phyloP scores from a whole-genome alignment of 2,329 filamentous ascomycete species.

The Apiospora sp. region DNA sequence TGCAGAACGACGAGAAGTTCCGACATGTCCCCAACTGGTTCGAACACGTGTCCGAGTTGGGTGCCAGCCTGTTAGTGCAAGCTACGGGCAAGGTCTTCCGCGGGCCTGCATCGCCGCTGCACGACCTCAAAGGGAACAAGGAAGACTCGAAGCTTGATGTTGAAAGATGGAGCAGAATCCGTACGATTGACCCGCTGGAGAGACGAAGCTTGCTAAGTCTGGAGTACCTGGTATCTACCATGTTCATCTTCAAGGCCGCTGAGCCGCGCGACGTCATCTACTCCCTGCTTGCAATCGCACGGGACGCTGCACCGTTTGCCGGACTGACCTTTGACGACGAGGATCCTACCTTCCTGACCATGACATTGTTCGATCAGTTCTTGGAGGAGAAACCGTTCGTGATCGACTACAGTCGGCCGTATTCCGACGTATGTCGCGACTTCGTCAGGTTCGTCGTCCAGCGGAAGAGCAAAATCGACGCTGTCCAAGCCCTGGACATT shows the following conservation, averaged over 20 bases:
- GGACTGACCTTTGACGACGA: slow-evolving; percentile 3
- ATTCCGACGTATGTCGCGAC: slow-evolving; percentile 43
- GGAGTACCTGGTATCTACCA: neutral
- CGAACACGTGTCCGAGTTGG: slow-evolving; percentile 45
- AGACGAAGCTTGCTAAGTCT: neutral
- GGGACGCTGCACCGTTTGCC: slow-evolving; percentile 39
- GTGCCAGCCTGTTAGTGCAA: slow-evolving; percentile 46
- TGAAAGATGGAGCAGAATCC: neutral
- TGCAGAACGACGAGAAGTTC: slow-evolving; percentile 33
- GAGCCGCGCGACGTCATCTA: slow-evolving; percentile 45
- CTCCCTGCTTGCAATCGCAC: slow-evolving; percentile 44
- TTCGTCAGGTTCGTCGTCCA: slow-evolving; percentile 45
- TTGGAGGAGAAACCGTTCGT: slow-evolving; percentile 38
- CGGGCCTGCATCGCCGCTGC: neutral
- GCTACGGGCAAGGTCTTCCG: slow-evolving; percentile 45
- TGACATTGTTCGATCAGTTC: slow-evolving; percentile 26
- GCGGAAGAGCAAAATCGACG: slow-evolving; percentile 31
- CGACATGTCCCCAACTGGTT: slow-evolving; percentile 41
- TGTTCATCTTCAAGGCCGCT: slow-evolving; percentile 21
- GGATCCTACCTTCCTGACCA: slow-evolving; percentile 26
- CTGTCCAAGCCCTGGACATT: slow-evolving; percentile 24
- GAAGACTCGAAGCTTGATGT: too few species aligned
- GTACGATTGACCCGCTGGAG: neutral
- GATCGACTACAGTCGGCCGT: slow-evolving; percentile 43
- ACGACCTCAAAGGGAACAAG: neutral